These are phyloP conservation scores for Phytopythium cucurbitacearum DNA, from an alignment of 352 stramenopile species.

Conservation along the genomic window DNA sequence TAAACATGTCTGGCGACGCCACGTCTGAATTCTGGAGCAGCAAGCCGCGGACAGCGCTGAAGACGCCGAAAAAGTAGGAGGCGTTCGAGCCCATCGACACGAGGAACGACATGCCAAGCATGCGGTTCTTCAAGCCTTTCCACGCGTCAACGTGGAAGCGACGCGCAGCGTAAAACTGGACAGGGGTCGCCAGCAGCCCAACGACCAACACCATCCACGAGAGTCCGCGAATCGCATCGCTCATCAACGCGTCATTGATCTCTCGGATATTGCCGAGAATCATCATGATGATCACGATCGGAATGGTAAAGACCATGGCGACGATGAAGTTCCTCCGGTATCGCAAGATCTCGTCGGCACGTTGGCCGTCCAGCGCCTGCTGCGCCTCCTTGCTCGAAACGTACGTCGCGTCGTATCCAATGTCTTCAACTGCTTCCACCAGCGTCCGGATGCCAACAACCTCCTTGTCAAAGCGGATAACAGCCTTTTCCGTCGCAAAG, in stretches of 20 bases:
- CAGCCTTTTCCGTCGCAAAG: constrained; percentile 86
- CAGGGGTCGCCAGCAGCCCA: constrained; percentile 87
- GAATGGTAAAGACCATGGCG: constrained; percentile 90
- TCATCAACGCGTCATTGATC: constrained; percentile 46
- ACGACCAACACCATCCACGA: constrained; percentile 78
- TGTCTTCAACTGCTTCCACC: constrained; percentile 85
- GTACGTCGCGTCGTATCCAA: constrained; percentile 88
- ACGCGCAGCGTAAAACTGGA: constrained; percentile 93
- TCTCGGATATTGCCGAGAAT: constrained; percentile 73
- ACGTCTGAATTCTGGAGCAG: constrained; percentile 66
- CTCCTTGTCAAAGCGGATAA: constrained; percentile 71
- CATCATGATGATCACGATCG: constrained; percentile 93
- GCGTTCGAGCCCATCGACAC: constrained; percentile 95
- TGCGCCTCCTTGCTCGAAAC: constrained; percentile 62
- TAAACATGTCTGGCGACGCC: constrained; percentile 91
- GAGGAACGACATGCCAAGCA: constrained; percentile 96
- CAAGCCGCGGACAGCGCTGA: constrained; percentile 77
- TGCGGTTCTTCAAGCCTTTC: constrained; percentile 86
- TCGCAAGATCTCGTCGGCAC: constrained; percentile 66
- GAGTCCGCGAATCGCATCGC: constrained; percentile 48
- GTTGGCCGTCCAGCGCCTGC: constrained; percentile 79
- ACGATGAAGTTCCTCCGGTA: constrained; percentile 87
- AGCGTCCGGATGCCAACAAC: constrained; percentile 75
- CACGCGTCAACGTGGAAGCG: constrained; percentile 94
- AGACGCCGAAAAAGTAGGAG: constrained; percentile 94